Evolutionary conservation across 192 early-diverging fungal species (phyloP).

Genomic region (Backusella parvicylindrica): DNA sequence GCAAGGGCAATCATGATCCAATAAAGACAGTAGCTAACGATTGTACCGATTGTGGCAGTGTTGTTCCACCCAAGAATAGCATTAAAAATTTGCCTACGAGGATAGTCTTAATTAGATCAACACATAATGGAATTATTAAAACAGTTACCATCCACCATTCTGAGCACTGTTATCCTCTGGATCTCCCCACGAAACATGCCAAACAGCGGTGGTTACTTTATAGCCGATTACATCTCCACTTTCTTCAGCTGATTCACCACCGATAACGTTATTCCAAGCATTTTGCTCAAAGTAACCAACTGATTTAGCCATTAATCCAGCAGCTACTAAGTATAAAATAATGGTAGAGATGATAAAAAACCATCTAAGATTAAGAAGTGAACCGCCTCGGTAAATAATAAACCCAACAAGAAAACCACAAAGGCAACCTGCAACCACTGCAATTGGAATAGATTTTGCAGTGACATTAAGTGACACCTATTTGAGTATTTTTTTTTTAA

Average conservation of each 20-base stretch:
- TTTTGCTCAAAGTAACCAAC: conserved; percentile 68
- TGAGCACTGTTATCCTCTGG: conserved; percentile 44
- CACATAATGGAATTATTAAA: conserved; percentile 27
- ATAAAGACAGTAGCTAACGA: conserved; percentile 77
- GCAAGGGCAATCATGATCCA: conserved; percentile 61
- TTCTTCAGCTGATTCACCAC: conserved; percentile 64
- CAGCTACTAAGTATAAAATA: conserved; percentile 76
- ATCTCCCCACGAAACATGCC: conserved; percentile 34
- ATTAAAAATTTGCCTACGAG: conserved; percentile 71
- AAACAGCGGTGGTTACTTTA: conserved; percentile 29
- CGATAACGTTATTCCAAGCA: conserved; percentile 58
- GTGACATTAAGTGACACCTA: conserved; percentile 60
- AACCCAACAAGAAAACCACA: conserved; percentile 68
- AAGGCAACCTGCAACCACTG: conserved; percentile 68
- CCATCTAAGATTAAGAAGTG: conserved; percentile 64
- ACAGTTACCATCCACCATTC: conserved; percentile 48
- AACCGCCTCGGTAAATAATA: conserved; percentile 70
- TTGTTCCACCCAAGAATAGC: conserved; percentile 76
- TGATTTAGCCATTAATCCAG: conserved; percentile 71
- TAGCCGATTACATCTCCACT: conserved; percentile 39
- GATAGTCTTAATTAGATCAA: not conserved
- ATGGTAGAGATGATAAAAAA: conserved; percentile 76
- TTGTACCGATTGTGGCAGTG: conserved; percentile 68
- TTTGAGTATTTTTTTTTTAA: not conserved
- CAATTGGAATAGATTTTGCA: conserved; percentile 73